Conservation (phyloP, 169 alveolate genomes). For the Eimeria sp. region DNA sequence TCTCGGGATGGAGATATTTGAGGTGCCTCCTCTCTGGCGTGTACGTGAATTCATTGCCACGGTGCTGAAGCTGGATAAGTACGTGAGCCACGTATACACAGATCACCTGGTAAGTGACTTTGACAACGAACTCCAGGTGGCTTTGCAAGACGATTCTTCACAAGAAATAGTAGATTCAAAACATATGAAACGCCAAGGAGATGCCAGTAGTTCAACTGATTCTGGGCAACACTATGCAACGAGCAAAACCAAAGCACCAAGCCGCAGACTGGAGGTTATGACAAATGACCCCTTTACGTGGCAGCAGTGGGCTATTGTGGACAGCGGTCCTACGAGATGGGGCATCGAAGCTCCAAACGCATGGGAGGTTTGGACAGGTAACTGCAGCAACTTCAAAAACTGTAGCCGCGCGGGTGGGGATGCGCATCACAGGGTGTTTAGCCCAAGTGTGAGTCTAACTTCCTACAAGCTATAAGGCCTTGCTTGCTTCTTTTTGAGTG, state of each 20-base stretch:
- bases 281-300: conserved; percentile 84
- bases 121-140: conserved; percentile 38
- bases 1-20: conserved; percentile 85
- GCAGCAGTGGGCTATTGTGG: conserved; percentile 84
- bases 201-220: neutral
- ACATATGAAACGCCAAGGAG: neutral
- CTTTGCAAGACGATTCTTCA: neutral
- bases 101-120: conserved; percentile 81
- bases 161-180: neutral
- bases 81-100: conserved; percentile 81
- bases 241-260: neutral
- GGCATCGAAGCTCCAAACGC: conserved; percentile 85
- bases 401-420: neutral
- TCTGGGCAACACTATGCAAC: neutral
- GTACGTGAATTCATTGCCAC: conserved; percentile 77
- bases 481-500: neutral
- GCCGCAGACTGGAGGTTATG: conserved; percentile 79
- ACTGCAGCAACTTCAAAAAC: neutral
- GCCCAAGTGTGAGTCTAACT: neutral
- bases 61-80: conserved; percentile 69
- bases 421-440: neutral
- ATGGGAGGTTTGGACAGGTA: conserved; percentile 86
- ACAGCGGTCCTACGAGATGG: conserved; percentile 80
- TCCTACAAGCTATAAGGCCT: neutral
- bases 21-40: conserved; percentile 83